These are phyloP conservation scores for Acacia acuminata DNA, from an alignment of 306 rosid genomes.

Conservation along the genomic window DNA sequence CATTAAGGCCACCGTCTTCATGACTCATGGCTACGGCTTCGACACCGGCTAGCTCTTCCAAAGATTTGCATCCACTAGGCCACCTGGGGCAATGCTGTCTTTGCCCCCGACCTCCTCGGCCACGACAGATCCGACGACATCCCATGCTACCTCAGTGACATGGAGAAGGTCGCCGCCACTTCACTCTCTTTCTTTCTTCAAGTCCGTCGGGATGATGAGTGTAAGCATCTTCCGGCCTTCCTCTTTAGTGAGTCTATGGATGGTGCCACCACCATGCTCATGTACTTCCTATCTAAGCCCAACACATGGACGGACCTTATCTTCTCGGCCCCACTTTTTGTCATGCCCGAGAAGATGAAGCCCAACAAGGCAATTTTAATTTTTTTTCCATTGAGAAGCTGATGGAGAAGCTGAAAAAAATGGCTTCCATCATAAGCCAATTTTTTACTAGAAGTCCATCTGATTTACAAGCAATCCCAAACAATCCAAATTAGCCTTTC, in stretches of 20 bases:
- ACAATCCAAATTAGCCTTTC: too few species aligned
- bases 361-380: too few species aligned
- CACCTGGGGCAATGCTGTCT: conserved; percentile 91
- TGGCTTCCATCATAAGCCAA: too few species aligned
- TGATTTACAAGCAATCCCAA: too few species aligned
- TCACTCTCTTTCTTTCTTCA: conserved; percentile 72
- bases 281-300: conserved; percentile 78
- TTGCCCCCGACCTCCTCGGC: conserved; percentile 88
- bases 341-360: conserved; percentile 91
- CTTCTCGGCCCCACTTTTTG: conserved; percentile 90
- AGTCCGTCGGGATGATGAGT: conserved; percentile 52
- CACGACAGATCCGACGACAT: conserved; percentile 93
- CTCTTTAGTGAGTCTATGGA: conserved; percentile 98
- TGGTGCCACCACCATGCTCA: conserved; percentile 69
- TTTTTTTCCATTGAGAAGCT: too few species aligned
- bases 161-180: conserved; percentile 70
- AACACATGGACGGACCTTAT: conserved; percentile 84
- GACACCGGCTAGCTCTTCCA: conserved; percentile 97
- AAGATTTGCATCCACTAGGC: conserved; percentile 80
- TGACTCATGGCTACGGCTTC: conserved; percentile 97
- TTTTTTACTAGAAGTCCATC: too few species aligned
- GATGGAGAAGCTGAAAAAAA: too few species aligned
- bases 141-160: conserved; percentile 86
- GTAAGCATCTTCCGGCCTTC: conserved; percentile 67
- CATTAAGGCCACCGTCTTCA: conserved; percentile 71